These are phyloP conservation scores for Pilobolus umbonatus DNA, from an alignment of 192 early-diverging fungal species.

Conservation along the genomic window DNA sequence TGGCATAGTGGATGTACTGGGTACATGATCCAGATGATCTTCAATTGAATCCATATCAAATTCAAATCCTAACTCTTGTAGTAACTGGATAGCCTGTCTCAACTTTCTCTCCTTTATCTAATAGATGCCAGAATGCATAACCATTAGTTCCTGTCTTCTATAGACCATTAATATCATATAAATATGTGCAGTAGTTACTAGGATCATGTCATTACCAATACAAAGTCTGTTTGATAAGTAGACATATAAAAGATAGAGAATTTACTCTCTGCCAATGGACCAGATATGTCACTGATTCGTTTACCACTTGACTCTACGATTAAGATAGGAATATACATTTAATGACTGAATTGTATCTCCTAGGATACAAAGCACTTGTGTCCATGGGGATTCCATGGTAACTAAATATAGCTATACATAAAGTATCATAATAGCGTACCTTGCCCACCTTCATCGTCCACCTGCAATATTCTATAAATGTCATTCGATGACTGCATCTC, in stretches of 20 bases:
- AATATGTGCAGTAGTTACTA: too few relatives aligned
- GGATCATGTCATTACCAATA: constrained; percentile 55
- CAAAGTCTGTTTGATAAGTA: constrained; percentile 70
- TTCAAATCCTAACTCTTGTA: constrained; percentile 41
- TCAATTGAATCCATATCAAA: constrained; percentile 36
- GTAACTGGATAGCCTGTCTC: constrained; percentile 44
- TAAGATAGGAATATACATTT: background rate
- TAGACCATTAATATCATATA: too few relatives aligned
- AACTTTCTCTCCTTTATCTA: constrained; percentile 60
- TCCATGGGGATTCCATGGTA: too few relatives aligned
- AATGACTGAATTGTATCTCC: too few relatives aligned
- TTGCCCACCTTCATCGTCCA: constrained; percentile 54
- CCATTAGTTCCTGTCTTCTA: too few relatives aligned
- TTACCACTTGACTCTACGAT: constrained; percentile 37
- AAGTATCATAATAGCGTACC: too few relatives aligned
- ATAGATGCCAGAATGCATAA: background rate
- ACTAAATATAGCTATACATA: too few relatives aligned
- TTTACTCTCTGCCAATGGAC: constrained; percentile 50
- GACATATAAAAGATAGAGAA: constrained; percentile 72
- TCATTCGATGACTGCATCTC: constrained; percentile 50
- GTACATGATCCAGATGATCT: constrained; percentile 15
- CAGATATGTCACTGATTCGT: constrained; percentile 55
- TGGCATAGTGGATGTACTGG: too few relatives aligned
- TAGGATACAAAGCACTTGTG: too few relatives aligned
- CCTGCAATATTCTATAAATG: constrained; percentile 59